Percentiles rank a stretch among this genome's conserved stretches.
Evolutionary conservation across 768 basidiomycete species (phyloP).

Genomic region (Tremella yokohamensis): DNA sequence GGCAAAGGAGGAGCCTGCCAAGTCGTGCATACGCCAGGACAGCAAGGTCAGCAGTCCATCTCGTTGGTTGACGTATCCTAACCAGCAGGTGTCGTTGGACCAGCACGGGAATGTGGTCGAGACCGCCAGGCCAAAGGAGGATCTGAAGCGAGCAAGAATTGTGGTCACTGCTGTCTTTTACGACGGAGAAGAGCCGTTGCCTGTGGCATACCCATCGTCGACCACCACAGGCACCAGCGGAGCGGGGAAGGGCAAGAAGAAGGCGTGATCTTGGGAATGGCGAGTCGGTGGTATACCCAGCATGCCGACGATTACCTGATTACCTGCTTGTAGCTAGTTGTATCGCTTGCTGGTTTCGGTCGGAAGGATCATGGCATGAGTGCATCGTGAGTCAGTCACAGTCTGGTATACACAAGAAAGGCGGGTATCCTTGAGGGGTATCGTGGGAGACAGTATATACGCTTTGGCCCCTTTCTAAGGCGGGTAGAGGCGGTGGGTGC

Average conservation of each 20-base stretch:
- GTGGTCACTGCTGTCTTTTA: constrained; percentile 41
- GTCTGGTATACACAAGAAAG: too few relatives aligned
- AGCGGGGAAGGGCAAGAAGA: constrained; percentile 4
- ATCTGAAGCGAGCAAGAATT: constrained; percentile 34
- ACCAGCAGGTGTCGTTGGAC: constrained; percentile 39
- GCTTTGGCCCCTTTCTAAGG: too few relatives aligned
- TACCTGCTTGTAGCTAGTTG: too few relatives aligned
- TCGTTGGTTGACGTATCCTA: not conserved
- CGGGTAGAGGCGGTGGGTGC: too few relatives aligned
- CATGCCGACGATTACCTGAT: too few relatives aligned
- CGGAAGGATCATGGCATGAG: too few relatives aligned
- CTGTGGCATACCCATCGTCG: constrained; percentile 10
- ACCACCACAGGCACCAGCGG: not conserved
- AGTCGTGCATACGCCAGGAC: constrained; percentile 13
- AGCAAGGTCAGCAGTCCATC: not conserved
- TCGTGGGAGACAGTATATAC: too few relatives aligned
- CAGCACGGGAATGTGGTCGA: constrained; percentile 43
- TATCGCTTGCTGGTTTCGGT: too few relatives aligned
- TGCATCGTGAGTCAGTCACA: too few relatives aligned
- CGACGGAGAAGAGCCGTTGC: constrained; percentile 45
- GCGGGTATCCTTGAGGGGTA: too few relatives aligned
- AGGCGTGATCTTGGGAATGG: not conserved
- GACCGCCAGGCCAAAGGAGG: constrained; percentile 22
- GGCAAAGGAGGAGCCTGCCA: not conserved
- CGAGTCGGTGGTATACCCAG: too few relatives aligned